A percentile compares a stretch with the other conserved stretches of the same genome.
Evolutionary conservation across 78 protist species (phyloP).

Genomic region (Monocercomonoides exilis): DNA sequence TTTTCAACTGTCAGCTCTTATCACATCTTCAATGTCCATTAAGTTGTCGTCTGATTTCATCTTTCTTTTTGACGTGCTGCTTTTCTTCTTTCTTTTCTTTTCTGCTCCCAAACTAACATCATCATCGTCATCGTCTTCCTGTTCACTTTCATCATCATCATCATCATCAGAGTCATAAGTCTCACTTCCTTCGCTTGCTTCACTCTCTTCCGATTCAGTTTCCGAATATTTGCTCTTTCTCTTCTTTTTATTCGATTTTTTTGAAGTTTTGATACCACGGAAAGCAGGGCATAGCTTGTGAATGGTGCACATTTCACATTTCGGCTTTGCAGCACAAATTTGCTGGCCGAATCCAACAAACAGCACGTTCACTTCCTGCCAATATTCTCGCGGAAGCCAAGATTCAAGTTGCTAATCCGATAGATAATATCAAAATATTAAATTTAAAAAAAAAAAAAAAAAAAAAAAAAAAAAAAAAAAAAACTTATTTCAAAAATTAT

Average conservation of each 20-base stretch:
- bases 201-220: background rate
- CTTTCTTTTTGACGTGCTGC: too few relatives aligned
- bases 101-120: too few relatives aligned
- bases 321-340: background rate
- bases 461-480: background rate
- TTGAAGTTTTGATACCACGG: background rate
- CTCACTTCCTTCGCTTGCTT: too few relatives aligned
- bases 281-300: background rate
- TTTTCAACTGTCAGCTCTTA: too few relatives aligned
- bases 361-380: background rate
- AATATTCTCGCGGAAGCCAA: background rate
- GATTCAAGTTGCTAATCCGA: conserved; percentile 9
- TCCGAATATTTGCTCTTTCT: background rate
- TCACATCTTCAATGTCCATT: too few relatives aligned
- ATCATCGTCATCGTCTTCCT: too few relatives aligned
- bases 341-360: conserved; percentile 23
- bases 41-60: too few relatives aligned
- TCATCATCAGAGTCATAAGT: too few relatives aligned
- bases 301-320: conserved; percentile 14
- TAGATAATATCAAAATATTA: too few relatives aligned
- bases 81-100: too few relatives aligned
- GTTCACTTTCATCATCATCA: too few relatives aligned
- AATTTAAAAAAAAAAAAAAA: background rate
- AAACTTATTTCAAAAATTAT: too few relatives aligned
- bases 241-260: background rate